phyloP scores from a whole-genome alignment of 2,329 filamentous ascomycete species.

The Trichoderma sp. region DNA sequence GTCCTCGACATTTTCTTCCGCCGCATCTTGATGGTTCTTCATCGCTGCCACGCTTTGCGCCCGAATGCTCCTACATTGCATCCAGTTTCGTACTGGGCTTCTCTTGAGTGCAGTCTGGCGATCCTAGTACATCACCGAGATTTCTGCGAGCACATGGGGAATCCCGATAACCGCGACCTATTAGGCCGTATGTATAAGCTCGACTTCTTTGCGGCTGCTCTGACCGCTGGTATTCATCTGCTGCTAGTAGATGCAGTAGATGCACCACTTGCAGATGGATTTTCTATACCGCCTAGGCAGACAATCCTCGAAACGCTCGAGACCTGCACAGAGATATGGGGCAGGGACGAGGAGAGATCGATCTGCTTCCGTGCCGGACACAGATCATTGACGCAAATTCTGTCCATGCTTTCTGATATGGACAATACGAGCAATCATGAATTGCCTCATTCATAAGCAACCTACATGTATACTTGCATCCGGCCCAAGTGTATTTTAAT shows the following conservation, averaged over 20 bases:
- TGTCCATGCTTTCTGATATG: background rate
- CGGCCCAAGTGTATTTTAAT: background rate
- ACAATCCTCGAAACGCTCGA: background rate
- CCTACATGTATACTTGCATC: no score
- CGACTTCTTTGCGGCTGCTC: background rate
- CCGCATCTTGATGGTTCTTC: background rate
- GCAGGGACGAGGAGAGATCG: background rate
- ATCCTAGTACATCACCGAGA: constrained; percentile 6
- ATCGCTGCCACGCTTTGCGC: background rate
- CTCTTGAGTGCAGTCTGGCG: constrained; percentile 1
- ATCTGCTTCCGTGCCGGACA: background rate
- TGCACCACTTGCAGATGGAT: constrained; percentile 1
- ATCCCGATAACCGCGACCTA: background rate
- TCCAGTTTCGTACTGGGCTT: constrained; percentile 7
- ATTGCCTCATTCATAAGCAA: background rate
- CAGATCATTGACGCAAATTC: background rate
- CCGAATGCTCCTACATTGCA: background rate
- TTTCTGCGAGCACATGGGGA: background rate
- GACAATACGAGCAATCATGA: background rate
- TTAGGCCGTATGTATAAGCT: constrained; percentile 1
- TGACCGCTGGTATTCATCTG: constrained; percentile 1
- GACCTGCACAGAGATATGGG: background rate
- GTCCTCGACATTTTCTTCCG: constrained; percentile 2
- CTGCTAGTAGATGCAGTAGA: background rate
- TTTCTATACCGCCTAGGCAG: background rate